Percentiles rank a stretch among this genome's conserved stretches.
phyloP scores from a whole-genome alignment of 108 stramenopile genomes.

The Skeletonema tropicum region DNA sequence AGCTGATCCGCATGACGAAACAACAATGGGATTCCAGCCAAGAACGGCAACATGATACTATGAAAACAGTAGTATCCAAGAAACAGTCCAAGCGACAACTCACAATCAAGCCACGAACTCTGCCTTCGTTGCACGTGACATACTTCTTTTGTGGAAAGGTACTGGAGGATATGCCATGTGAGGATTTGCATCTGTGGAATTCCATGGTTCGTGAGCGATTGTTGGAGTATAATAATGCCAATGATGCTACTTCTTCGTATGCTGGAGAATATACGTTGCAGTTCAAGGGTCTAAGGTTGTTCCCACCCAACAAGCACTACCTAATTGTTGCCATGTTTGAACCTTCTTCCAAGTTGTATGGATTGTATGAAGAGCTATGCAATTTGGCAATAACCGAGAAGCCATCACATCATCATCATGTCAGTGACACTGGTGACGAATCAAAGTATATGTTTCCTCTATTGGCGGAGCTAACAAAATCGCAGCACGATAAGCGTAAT shows the following conservation, averaged over 20 bases:
- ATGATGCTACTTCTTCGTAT: neutral
- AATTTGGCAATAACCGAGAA: constrained; percentile 33
- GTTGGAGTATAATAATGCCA: neutral
- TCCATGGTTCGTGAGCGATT: constrained; percentile 30
- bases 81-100: constrained; percentile 15
- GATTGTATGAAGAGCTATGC: constrained; percentile 52
- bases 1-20: constrained; percentile 15
- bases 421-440: neutral
- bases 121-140: constrained; percentile 65
- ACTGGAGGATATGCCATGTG: constrained; percentile 43
- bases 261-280: constrained; percentile 24
- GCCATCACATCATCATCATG: constrained; percentile 13
- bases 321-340: constrained; percentile 62
- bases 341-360: constrained; percentile 40
- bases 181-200: constrained; percentile 49
- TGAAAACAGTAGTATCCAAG: constrained; percentile 6
- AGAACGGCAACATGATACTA: neutral
- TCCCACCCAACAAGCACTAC: constrained; percentile 60
- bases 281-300: constrained; percentile 36
- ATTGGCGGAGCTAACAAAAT: constrained; percentile 14
- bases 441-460: constrained; percentile 34
- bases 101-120: constrained; percentile 48
- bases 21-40: constrained; percentile 6
- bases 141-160: constrained; percentile 64
- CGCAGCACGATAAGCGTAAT: constrained; percentile 17